phyloP scores from a whole-genome alignment of 1,139 yeast genomes.

The Spencermartinsiella ligniputridi region DNA sequence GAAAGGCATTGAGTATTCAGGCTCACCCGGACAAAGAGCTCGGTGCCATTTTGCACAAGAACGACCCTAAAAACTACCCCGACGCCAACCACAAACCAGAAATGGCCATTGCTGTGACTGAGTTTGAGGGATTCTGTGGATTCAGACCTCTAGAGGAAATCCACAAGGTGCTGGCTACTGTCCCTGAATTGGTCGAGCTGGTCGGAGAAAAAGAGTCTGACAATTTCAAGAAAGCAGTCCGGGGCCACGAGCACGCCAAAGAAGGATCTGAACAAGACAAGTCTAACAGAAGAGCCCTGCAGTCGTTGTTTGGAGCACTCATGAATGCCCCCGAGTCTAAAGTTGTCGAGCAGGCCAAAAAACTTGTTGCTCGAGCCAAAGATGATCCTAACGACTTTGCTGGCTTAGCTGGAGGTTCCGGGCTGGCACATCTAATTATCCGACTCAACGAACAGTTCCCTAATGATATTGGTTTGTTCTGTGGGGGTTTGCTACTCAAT shows the following conservation, averaged over 20 bases:
- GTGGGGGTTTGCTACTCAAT: conserved; percentile 90
- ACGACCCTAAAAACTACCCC: conserved; percentile 91
- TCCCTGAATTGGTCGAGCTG: conserved; percentile 71
- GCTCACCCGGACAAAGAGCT: conserved; percentile 95
- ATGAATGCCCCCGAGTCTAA: conserved; percentile 67
- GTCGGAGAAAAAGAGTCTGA: conserved; percentile 59
- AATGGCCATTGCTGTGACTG: conserved; percentile 96
- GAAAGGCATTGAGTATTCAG: conserved; percentile 89
- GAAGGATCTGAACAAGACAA: conserved; percentile 40
- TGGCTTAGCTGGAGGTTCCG: conserved; percentile 38
- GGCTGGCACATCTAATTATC: conserved; percentile 65
- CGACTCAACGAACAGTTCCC: conserved; percentile 87
- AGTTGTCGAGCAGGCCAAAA: conserved; percentile 52
- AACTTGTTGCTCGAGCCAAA: conserved; percentile 60
- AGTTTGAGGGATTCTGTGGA: conserved; percentile 96
- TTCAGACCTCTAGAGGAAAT: conserved; percentile 85
- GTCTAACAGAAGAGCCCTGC: conserved; percentile 60
- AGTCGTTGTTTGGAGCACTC: conserved; percentile 68
- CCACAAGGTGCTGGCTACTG: conserved; percentile 55
- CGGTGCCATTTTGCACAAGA: conserved; percentile 68
- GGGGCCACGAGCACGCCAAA: conserved; percentile 44
- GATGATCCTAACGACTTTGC: conserved; percentile 32
- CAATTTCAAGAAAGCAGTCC: conserved; percentile 43
- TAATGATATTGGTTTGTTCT: conserved; percentile 86
- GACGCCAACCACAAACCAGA: conserved; percentile 99